A percentile compares a stretch with the other conserved stretches of the same genome.
Evolutionary conservation across 1,284 basidiomycete genomes (phyloP).

Genomic region (Meira miltonrushii): DNA sequence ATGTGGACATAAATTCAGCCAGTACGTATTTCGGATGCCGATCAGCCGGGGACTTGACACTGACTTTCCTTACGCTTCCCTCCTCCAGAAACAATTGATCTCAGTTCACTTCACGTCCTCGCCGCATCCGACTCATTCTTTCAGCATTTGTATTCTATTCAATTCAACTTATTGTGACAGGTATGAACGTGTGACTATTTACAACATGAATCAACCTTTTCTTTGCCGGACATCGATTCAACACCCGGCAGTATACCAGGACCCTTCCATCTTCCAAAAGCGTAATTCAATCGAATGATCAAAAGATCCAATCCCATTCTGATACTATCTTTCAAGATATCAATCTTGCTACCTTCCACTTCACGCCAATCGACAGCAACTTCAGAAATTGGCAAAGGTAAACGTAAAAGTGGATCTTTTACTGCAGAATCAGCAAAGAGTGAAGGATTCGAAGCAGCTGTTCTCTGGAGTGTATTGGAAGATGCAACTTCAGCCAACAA

Average conservation of each 20-base stretch:
- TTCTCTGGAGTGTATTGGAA: constrained; percentile 1
- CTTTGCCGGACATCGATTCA: not conserved
- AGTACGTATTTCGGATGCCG: constrained; percentile 15
- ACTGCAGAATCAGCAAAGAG: constrained; percentile 1
- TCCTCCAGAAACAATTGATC: constrained; percentile 3
- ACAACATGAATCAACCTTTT: not conserved
- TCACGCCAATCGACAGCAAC: constrained; percentile 88
- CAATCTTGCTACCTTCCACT: constrained; percentile 82
- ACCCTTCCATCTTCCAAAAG: constrained; percentile 61
- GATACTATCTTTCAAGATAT: constrained; percentile 72
- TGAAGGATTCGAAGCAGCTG: not conserved
- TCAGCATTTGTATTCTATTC: constrained; percentile 3
- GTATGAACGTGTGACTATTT: not conserved
- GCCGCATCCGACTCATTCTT: not conserved
- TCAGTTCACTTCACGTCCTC: not conserved
- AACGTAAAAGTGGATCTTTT: constrained; percentile 55
- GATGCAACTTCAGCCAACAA: constrained; percentile 62
- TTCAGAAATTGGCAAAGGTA: constrained; percentile 68
- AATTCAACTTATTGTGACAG: not conserved
- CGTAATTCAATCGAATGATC: constrained; percentile 73
- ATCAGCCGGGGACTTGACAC: not conserved
- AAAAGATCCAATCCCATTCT: constrained; percentile 83
- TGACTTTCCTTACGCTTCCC: not conserved
- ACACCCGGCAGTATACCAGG: constrained; percentile 20
- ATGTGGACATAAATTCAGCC: constrained; percentile 51